Base-by-base conservation (phyloP, 2,329 filamentous ascomycete species). In the Ceratocystis cubensis region DNA sequence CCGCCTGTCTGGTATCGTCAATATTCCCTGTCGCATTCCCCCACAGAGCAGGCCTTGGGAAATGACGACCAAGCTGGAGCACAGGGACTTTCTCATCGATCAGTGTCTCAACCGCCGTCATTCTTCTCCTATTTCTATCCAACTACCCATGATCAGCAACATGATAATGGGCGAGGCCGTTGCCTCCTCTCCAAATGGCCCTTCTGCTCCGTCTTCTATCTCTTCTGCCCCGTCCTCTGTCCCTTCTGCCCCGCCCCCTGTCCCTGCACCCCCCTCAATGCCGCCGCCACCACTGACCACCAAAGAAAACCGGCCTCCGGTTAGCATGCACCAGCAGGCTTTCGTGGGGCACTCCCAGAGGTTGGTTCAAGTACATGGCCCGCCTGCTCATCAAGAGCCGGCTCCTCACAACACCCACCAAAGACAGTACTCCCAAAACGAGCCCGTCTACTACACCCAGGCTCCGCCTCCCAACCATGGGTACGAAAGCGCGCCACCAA, bases 21-120 rank as follows among this genome's bases (percentile, higher is more conserved):
- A 62, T n/a, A 46, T 62, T 5, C 65, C 65, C 5, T 66, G 48
- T 13, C 65, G 65, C 3, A 66, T 66, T 28, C 28, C 28, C 33
- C 65, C 65, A 15, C 30, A 22, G 7, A 62, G 65, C 15, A 59
- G 57, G n/a, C 65, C 65, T 30, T 66, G 65, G 65, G 65, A 66
- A 33, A 66, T 66, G 65, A 66, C 65, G 15, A 66, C 59, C 25
- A 48, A 48, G n/a, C 65, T 66, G 1, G 61, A 63, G 20, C 46
- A 63, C 20, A 59, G 41, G 15, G 37, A 62, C 3, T 66, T 66
- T 56, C 65, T 66, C 17, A 66, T 66, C 30, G 65, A 66, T 8
- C 65, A 66, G 20, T 66, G 65, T 48, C 6, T 8, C 8, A 63
- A 59, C 46, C 65, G 57, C 15, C 65, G 61, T 13, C 46, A 64